A percentile compares a stretch with the other conserved stretches of the same genome.
These are phyloP conservation scores for Sodiomyces alkalinus DNA, from an alignment of 2,329 filamentous ascomycete genomes.

Conservation along the genomic window DNA sequence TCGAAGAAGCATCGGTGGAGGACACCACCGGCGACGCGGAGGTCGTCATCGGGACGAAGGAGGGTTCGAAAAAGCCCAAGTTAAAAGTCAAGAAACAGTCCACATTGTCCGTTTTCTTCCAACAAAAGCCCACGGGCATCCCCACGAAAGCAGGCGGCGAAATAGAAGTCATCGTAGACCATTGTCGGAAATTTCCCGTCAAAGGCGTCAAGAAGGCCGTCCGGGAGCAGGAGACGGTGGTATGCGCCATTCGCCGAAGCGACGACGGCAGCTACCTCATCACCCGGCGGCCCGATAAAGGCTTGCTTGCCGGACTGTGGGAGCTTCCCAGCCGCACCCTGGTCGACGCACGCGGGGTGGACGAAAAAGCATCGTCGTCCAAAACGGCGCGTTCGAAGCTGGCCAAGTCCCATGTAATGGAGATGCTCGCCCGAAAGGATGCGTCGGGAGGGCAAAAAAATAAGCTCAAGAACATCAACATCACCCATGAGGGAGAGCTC, in stretches of 20 bases:
- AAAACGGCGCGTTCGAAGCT: slow-evolving; percentile 19
- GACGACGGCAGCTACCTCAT: slow-evolving; percentile 29
- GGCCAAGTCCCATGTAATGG: slow-evolving; percentile 19
- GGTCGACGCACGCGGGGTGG: slow-evolving; percentile 10
- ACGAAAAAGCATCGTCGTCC: no score
- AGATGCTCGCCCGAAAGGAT: slow-evolving; percentile 12
- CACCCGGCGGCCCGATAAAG: slow-evolving; percentile 34
- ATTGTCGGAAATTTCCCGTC: slow-evolving; percentile 35
- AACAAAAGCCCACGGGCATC: background rate
- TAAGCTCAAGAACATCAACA: slow-evolving; percentile 1
- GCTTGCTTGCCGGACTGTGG: slow-evolving; percentile 39
- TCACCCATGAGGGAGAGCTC: slow-evolving; percentile 24
- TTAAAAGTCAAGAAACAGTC: slow-evolving; percentile 12
- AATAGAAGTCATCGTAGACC: slow-evolving; percentile 21
- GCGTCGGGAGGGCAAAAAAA: no score
- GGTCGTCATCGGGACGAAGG: slow-evolving; percentile 3
- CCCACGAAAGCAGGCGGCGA: no score
- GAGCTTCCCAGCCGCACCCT: slow-evolving; percentile 35
- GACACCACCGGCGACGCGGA: slow-evolving; percentile 7
- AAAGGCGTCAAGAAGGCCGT: slow-evolving; percentile 35
- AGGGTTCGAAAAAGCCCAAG: no score
- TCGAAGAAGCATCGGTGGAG: slow-evolving; percentile 19
- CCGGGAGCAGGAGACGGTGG: slow-evolving; percentile 34
- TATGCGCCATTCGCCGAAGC: slow-evolving; percentile 32
- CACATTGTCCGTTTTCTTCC: slow-evolving; percentile 18